A percentile compares a stretch with the other conserved stretches of the same genome.
These are phyloP conservation scores for Quercus phellos DNA, from an alignment of 331 rosid genomes.

Conservation along the genomic window DNA sequence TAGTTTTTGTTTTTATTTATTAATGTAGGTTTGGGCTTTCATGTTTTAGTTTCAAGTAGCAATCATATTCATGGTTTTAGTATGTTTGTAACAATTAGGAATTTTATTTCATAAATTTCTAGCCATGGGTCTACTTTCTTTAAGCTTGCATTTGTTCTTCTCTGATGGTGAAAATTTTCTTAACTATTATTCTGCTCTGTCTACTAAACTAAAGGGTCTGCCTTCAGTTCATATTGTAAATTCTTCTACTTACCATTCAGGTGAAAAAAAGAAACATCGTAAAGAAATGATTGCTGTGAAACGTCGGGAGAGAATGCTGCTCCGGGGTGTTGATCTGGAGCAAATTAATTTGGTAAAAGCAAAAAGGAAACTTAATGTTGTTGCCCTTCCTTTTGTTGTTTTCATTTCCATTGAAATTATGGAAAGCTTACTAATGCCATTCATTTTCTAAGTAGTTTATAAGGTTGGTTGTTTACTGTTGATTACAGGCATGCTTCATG, in stretches of 20 bases:
- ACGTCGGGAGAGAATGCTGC: constrained; percentile 71
- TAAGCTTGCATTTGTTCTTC: not conserved
- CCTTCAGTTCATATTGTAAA: not conserved
- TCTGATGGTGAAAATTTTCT: not conserved
- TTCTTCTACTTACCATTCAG: constrained; percentile 36
- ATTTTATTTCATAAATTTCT: no score
- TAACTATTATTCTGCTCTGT: not conserved
- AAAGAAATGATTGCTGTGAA: constrained; percentile 64
- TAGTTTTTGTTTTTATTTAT: not conserved
- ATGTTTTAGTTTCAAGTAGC: not conserved
- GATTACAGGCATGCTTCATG: not conserved
- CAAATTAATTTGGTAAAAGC: constrained; percentile 56
- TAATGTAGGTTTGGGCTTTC: not conserved
- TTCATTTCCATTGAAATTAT: not conserved
- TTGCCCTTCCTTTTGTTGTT: not conserved
- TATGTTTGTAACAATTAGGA: no score
- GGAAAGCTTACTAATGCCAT: not conserved
- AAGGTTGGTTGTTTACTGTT: not conserved
- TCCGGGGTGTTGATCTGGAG: constrained; percentile 74
- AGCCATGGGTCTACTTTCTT: no score
- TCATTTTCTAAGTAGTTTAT: not conserved
- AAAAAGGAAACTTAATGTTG: not conserved
- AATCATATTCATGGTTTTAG: not conserved
- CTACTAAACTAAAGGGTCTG: not conserved
- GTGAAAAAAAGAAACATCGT: constrained; percentile 73